Evolutionary conservation across 2,329 filamentous ascomycete genomes (phyloP), one percentile per base, ranked within the genome.

Genomic region (Cephalotrichum gorgonifer): DNA sequence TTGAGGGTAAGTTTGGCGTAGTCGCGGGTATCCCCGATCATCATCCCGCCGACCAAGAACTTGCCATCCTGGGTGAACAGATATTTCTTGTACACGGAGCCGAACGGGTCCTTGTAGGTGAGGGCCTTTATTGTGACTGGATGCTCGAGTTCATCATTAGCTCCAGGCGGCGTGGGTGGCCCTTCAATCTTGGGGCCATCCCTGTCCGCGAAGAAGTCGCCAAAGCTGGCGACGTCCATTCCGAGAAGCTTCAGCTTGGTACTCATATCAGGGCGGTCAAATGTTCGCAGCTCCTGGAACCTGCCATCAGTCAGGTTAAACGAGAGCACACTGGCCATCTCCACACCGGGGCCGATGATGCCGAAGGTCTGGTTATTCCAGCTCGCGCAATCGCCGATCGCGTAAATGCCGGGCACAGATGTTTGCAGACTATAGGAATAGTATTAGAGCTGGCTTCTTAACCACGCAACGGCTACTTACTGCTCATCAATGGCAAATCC

Each of bases 41-140:
- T 95, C 88, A 95, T 95, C 4, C 89, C 90, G n/a, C 89, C 89
- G 0, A 95, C 78, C 1, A 95, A 71, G 58, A 91, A 91, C 62
- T 94, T 94, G 25, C 89, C 89, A 60, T 95, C 90, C 60, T 83
- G 71, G 0, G 89, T 94, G 60, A 95, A 95, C 11, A 95, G 70
- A 63, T 93, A 95, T 61, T 95, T 95, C 65, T 95, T 95, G 70
- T 95, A 95, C 1, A 95, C 80, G 43, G 88, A 83, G 50, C 82
- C 77, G 61, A 95, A 95, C 0, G 89, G 89, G 59, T 95, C 89
- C 53, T 85, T 88, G 69, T 95, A 95, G 0, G 85, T 91, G 39
- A 95, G 69, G 0, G 88, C 83, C 66, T 94, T 94, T n/a, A n/a
- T n/a, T n/a, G n/a, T n/a, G n/a, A n/a, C n/a, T n/a, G n/a, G n/a